Evolutionary conservation across 2,329 filamentous ascomycete genomes (phyloP), one percentile per base, ranked within the genome.

Genomic region (Alternaria rosae): DNA sequence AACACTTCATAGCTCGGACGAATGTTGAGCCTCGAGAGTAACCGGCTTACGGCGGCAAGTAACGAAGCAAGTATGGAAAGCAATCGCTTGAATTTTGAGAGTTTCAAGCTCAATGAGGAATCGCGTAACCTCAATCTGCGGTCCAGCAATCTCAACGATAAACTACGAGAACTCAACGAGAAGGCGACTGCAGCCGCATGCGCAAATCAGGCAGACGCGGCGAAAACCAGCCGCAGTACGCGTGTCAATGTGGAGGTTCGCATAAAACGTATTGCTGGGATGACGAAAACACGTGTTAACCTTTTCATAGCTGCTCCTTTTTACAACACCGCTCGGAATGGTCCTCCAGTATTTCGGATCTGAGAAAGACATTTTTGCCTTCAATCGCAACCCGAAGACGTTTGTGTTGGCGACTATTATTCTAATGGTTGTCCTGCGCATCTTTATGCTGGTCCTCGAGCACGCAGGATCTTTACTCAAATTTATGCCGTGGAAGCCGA

Each of bases 301-400:
- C 52, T 5, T 15, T 45, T 6, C 15, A 2, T 17, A 64, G 62
- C 17, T 64, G 23, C 38, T 61, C 1, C 12, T 61, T 3, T 28
- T 61, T 20, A 64, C 54, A 5, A 64, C 54, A 0, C 61, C 64
- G 1, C 43, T 64, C 3, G 38, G 11, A 4, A 54, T 66, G 21
- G 57, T 54, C 0, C 47, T 64, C 5, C 61, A 66, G 23, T 63
- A 63, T 8, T 66, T 64, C 26, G 42, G 57, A 7, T 54, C 60
- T 0, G 61, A 61, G 11, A 38, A 54, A 15, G 45, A 54, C 2
- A 45, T 63, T 1, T 55, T 66, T 9, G 48, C 54, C 4, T 61
- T 64, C 17, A 41, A 57, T 9, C 50, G 54, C 0, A 64, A 52
- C 23, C 42, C 64, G 2, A 59, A 26, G 13, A 47, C 57, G 0